These are phyloP conservation scores for Amphicarpaea edgeworthii DNA, from an alignment of 306 rosid genomes.

Conservation along the genomic window DNA sequence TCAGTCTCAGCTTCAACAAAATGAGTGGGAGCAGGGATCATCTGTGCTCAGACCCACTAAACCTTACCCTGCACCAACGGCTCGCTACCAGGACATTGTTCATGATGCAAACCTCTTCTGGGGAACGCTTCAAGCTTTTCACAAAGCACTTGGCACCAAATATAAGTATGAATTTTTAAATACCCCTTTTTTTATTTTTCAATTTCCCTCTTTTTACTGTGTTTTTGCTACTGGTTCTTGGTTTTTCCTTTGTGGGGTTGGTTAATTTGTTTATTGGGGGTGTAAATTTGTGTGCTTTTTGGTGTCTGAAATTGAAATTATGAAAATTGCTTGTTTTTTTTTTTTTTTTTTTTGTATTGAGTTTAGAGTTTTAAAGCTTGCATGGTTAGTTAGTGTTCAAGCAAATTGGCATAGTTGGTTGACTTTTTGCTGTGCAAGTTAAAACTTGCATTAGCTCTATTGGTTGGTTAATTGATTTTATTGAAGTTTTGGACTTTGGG, in stretches of 20 bases:
- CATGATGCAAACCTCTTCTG: conserved; percentile 66
- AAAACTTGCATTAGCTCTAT: neutral
- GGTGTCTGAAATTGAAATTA: neutral
- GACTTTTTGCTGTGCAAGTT: neutral
- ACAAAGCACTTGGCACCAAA: conserved; percentile 59
- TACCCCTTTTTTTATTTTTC: conserved; percentile 2
- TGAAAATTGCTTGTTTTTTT: neutral
- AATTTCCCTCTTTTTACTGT: neutral
- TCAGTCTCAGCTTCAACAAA: conserved; percentile 20
- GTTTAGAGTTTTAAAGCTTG: conserved; percentile 5
- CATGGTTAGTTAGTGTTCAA: neutral
- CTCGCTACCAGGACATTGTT: conserved; percentile 61
- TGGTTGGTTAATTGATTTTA: conserved; percentile 1
- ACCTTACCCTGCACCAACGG: conserved; percentile 67
- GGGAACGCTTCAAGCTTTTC: conserved; percentile 72
- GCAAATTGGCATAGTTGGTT: neutral
- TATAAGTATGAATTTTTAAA: conserved; percentile 51
- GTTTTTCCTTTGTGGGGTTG: conserved; percentile 34
- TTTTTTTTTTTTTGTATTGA: too few species aligned
- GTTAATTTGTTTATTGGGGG: neutral
- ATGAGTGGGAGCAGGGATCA: conserved; percentile 38
- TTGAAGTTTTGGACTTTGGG: neutral
- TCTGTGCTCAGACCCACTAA: conserved; percentile 28
- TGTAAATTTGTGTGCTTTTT: conserved; percentile 24
- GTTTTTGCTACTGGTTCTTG: neutral